These are phyloP conservation scores for Diaporthe ampelina DNA, from an alignment of 2,329 filamentous ascomycete species.

Conservation along the genomic window DNA sequence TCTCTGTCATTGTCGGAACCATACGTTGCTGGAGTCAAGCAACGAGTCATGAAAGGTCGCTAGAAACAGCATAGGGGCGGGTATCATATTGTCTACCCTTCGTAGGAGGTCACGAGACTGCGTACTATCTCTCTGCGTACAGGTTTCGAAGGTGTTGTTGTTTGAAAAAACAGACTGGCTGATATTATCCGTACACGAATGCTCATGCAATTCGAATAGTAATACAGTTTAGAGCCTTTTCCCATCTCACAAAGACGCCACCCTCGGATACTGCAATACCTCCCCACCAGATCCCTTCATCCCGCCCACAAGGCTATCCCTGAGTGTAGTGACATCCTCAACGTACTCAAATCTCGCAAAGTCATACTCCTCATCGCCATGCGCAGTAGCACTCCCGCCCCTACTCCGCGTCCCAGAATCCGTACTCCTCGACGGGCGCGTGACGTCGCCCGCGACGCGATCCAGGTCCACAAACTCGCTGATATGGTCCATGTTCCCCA, in stretches of 20 bases:
- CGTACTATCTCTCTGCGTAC: no score
- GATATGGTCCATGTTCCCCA: constrained; percentile 36
- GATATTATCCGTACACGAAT: neutral
- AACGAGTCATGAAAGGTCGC: no score
- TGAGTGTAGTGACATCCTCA: constrained; percentile 21
- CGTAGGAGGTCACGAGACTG: no score
- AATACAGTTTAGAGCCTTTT: no score
- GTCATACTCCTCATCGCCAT: neutral
- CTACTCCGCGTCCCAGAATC: neutral
- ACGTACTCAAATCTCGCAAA: constrained; percentile 38
- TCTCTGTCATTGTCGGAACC: no score
- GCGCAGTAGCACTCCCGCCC: neutral
- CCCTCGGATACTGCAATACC: neutral
- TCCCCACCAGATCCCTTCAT: neutral
- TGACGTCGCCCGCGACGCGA: constrained; percentile 13
- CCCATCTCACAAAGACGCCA: neutral
- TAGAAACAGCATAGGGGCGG: no score
- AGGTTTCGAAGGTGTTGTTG: no score
- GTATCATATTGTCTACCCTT: no score
- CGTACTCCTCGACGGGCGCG: constrained; percentile 9
- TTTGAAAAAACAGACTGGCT: no score
- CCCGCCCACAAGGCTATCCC: constrained; percentile 6
- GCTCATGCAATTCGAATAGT: neutral
- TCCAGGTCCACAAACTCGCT: constrained; percentile 37
- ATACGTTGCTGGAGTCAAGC: no score